Percentiles rank a stretch among this genome's conserved stretches.
Conservation (phyloP, 768 basidiomycete genomes). For the Boletellus ananiceps region DNA sequence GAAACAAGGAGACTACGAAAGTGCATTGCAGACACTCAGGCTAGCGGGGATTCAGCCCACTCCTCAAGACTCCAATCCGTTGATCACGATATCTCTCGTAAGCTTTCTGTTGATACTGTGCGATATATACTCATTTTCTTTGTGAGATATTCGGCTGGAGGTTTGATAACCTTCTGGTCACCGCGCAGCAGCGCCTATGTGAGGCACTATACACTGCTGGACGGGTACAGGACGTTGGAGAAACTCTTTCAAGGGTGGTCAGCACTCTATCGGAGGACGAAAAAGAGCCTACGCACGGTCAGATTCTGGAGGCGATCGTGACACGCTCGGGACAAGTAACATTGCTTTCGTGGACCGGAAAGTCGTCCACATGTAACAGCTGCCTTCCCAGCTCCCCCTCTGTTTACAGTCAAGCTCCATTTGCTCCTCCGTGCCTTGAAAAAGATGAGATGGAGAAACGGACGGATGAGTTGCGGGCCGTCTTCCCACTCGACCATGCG, state of each 20-base stretch:
- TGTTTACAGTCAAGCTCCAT: not conserved
- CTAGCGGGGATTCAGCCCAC: slow-evolving; percentile 23
- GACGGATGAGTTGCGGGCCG: not conserved
- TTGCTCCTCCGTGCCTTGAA: not conserved
- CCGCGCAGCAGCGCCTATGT: not conserved
- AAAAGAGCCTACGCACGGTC: not conserved
- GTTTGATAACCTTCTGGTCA: not conserved
- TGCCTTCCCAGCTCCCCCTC: not conserved
- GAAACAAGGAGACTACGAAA: not conserved
- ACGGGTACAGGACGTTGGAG: not conserved
- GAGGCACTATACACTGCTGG: not conserved
- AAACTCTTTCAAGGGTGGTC: not conserved
- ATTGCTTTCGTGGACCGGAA: not conserved
- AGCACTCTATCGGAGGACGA: not conserved
- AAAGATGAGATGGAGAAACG: not conserved
- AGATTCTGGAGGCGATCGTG: not conserved
- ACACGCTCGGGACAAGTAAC: not conserved
- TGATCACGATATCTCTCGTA: not conserved
- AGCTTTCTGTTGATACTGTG: not conserved
- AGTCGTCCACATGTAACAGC: not conserved
- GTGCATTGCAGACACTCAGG: not conserved
- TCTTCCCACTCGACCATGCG: not conserved
- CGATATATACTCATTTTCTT: not conserved
- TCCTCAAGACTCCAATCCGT: not conserved
- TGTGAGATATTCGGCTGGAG: slow-evolving; percentile 2